Percentiles rank a stretch among this genome's conserved stretches.
Conservation (phyloP, 257 asterid species). For the Rhazya stricta region DNA sequence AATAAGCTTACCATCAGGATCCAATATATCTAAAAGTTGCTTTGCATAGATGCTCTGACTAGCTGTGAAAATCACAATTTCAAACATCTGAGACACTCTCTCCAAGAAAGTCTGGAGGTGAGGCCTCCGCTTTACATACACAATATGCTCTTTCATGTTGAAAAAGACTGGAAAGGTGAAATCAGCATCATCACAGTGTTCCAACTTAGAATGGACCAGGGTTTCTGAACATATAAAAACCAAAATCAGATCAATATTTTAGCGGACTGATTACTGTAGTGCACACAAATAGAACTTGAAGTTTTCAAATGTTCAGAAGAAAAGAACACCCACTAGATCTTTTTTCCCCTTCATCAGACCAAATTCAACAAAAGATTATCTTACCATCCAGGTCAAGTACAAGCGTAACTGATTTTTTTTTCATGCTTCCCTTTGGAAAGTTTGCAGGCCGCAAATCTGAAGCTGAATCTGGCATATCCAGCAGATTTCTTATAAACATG, state of each 20-base stretch:
- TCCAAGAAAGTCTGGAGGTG: conserved; percentile 66
- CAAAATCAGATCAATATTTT: not conserved
- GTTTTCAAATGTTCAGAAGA: not conserved
- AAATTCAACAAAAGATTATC: conserved; percentile 13
- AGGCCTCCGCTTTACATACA: conserved; percentile 86
- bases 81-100: conserved; percentile 84
- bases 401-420: conserved; percentile 51
- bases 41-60: conserved; percentile 94
- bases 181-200: conserved; percentile 70
- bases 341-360: not conserved
- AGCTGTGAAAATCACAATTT: conserved; percentile 85
- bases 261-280: not conserved
- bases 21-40: conserved; percentile 78
- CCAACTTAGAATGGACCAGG: conserved; percentile 90
- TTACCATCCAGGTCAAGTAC: conserved; percentile 95
- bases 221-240: conserved; percentile 59
- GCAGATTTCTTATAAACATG: conserved; percentile 62
- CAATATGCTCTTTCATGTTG: conserved; percentile 80
- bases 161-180: conserved; percentile 83
- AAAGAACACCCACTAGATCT: not conserved
- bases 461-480: conserved; percentile 52
- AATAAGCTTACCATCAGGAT: conserved; percentile 75
- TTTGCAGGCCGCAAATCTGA: conserved; percentile 32
- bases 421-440: conserved; percentile 39
- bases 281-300: not conserved